Evolutionary conservation across 1,139 yeast genomes (phyloP), one percentile per base, ranked within the genome.

Genomic region (Suhomyces coccinellae): DNA sequence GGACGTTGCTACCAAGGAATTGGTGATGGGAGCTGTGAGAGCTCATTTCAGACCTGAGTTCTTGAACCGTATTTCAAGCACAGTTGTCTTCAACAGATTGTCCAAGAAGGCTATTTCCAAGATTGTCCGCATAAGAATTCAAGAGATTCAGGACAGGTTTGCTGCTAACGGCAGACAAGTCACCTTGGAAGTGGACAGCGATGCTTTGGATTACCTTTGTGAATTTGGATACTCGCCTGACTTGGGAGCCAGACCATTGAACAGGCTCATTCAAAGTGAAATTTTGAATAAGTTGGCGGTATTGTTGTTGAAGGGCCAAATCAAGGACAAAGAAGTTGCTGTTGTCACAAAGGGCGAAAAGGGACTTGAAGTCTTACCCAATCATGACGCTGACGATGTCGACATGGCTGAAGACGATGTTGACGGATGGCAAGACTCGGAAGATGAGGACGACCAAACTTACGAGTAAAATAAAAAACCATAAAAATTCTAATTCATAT

Each of bases 21-120:
- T 79, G 53, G 98, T 93, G 8, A 83, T 91, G 95, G 77, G 74
- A 34, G 77, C 95, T 1, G 96, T 93, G n/a, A 80, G 86, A 57
- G 76, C 79, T 5, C 99, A 93, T 66, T 93, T 95, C 81, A 83
- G 97, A 66, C 99, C 99, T 6, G 99, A 95, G 67, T 93, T 95
- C 72, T 77, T 93, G 63, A 95, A 95, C 76, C 87, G 99, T 76
- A 90, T 93, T 53, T 85, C 96, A 3, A 87, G 95, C 24, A 90
- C 89, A 55, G 90, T 93, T 33, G 85, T 93, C 24, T 93, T 93
- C 79, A 93, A 93, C 77, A 81, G 96, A 57, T 79, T 93, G 54
- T 87, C 97, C 14, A 87, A 83, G 75, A 85, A 86, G 66, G 96
- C 97, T 1, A 93, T 93, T 56, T 80, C 89, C 55, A 88, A 89